Conservation (phyloP, 495 filamentous ascomycete species). For the Recurvomyces mirabilis region DNA sequence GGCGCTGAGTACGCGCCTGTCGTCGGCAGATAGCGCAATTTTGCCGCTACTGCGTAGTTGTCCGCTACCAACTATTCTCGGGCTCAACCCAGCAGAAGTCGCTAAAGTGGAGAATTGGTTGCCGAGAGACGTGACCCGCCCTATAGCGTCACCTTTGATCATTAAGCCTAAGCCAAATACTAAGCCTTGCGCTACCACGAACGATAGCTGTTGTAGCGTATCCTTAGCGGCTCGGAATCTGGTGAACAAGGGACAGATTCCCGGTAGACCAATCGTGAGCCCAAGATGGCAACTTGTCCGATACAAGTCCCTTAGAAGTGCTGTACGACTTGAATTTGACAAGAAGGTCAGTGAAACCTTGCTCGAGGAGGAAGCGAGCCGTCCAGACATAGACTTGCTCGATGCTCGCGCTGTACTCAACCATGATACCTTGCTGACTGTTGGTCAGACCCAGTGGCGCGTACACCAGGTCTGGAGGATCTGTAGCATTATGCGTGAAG, state of each 20-base stretch:
- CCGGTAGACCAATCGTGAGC: neutral
- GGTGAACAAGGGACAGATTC: neutral
- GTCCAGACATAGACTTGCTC: neutral
- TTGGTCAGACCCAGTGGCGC: neutral
- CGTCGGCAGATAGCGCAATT: neutral
- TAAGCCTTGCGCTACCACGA: neutral
- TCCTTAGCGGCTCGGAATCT: neutral
- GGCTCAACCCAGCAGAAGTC: neutral
- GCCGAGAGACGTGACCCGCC: neutral
- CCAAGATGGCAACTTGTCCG: neutral
- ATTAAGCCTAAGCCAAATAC: neutral
- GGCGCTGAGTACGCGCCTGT: neutral
- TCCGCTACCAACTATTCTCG: neutral
- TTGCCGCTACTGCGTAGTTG: neutral
- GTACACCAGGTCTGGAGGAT: slow-evolving; percentile 3
- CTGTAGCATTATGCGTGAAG: neutral
- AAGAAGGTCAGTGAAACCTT: neutral
- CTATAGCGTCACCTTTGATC: neutral
- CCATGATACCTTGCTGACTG: neutral
- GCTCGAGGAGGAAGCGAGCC: slow-evolving; percentile 1
- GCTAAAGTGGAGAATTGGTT: neutral
- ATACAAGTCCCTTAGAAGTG: neutral
- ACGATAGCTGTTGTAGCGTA: neutral
- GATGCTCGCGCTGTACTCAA: neutral
- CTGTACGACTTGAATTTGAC: neutral